Percentiles rank a stretch among this genome's conserved stretches.
phyloP scores from a whole-genome alignment of 345 rosid genomes.

The Populus pruinosa region DNA sequence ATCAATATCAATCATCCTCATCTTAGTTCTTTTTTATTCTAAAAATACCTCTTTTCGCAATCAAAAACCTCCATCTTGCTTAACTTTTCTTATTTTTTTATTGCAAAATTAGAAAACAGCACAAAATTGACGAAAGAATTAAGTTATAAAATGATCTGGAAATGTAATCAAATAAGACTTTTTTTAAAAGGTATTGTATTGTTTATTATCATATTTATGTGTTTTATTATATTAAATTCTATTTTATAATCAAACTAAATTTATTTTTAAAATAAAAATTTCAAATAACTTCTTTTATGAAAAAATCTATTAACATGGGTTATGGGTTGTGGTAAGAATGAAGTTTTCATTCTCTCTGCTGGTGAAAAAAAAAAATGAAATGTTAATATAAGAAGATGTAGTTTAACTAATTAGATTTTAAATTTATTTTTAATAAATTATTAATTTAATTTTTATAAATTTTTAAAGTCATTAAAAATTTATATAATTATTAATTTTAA shows the following conservation, averaged over 20 bases:
- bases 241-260: background rate
- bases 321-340: background rate
- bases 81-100: background rate
- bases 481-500: too few species aligned
- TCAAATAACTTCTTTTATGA: background rate
- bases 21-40: background rate
- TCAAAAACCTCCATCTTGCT: background rate
- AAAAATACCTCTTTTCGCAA: background rate
- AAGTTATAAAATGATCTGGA: background rate
- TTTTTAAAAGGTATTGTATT: background rate
- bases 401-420: too few species aligned
- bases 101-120: background rate
- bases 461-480: accelerated
- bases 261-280: background rate
- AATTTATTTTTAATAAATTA: too few species aligned
- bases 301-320: background rate
- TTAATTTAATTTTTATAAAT: too few species aligned
- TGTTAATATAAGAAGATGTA: too few species aligned
- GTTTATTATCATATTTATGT: background rate
- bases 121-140: background rate
- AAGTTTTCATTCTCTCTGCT: background rate
- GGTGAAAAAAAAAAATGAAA: background rate
- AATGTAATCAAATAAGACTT: background rate
- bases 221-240: background rate
- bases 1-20: background rate